Evolutionary conservation across 192 early-diverging fungal species (phyloP), one percentile per base, ranked within the genome.

Genomic region (Coemansia sp.): DNA sequence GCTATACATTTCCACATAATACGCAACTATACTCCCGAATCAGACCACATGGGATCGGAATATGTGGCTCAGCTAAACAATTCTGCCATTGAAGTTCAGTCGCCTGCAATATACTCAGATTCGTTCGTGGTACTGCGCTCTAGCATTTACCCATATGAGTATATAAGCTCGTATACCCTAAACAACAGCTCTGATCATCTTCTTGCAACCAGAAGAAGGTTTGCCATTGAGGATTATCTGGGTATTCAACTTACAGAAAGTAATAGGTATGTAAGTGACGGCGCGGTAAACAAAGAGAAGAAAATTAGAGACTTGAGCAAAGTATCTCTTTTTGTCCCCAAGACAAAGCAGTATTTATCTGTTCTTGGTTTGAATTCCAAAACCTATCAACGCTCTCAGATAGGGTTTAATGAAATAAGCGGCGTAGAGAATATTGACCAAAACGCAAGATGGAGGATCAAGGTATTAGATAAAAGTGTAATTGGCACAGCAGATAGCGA

Each of bases 41-140:
- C 95, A 53, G 87, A 88, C 33, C 82, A 87, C 47, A 98, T 98
- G 96, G 89, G 90, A 57, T 93, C 93, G 0, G 72, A 93, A 9
- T 98, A 94, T 78, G 90, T 94, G 53, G 89, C 91, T 21, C 69
- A 81, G 15, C 68, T 97, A 24, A 69, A 78, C 30, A 92, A 93
- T 30, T 96, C 86, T 57, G 73, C 84, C 41, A 85, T 96, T 23
- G 49, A 67, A 14, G 53, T 83, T 8, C 93, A 94, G 61, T 93
- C 94, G 4, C 58, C 88, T 0, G 89, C 89, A 53, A 62, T 97
- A 2, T 88, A 87, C 3, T 90, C 81, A 69, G 90, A 87, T 11
- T 94, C 93, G 9, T 89, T 82, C 63, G 77, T 98, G 13, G 82
- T 90, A 10, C 53, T 98, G 5, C 90, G 92, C 62, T 90, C 89